Conservation (phyloP, 2,329 filamentous ascomycete species). For the Fusarium succisae region DNA sequence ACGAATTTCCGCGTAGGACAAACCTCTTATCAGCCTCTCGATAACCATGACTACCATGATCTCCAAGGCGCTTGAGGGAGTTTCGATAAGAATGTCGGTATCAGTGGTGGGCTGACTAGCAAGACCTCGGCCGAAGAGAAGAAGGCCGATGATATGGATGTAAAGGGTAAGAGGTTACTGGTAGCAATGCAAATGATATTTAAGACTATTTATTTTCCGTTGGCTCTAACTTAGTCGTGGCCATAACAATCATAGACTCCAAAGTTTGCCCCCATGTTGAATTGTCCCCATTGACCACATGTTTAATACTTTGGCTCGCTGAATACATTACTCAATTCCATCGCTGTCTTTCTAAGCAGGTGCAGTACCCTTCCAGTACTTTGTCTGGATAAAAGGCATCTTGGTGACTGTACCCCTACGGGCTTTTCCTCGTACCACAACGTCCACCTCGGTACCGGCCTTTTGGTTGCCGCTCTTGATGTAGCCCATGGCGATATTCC, state of each 20-base stretch:
- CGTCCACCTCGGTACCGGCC: constrained; percentile 80
- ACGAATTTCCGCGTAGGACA: not conserved
- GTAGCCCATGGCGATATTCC: constrained; percentile 97
- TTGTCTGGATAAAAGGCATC: constrained; percentile 87
- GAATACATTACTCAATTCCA: constrained; percentile 7
- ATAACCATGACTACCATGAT: not conserved
- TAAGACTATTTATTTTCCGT: constrained; percentile 8
- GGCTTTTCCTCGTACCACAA: constrained; percentile 79
- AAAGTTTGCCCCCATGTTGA: constrained; percentile 27
- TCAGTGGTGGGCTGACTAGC: not conserved
- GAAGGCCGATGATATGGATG: not conserved
- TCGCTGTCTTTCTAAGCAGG: constrained; percentile 12
- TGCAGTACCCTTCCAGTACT: constrained; percentile 66
- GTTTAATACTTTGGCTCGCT: constrained; percentile 25
- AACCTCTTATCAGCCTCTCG: not conserved
- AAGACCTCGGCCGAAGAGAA: not conserved
- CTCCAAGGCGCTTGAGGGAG: not conserved
- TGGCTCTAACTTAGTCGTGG: not conserved
- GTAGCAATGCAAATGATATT: not conserved
- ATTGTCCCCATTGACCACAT: constrained; percentile 20
- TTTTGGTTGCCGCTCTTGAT: constrained; percentile 84
- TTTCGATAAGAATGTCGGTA: not conserved
- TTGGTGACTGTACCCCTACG: constrained; percentile 80
- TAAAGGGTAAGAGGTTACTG: not conserved
- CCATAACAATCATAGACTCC: constrained; percentile 14